Evolutionary conservation across 768 basidiomycete genomes (phyloP).

Genomic region (Porpolomopsis calyptriformis): DNA sequence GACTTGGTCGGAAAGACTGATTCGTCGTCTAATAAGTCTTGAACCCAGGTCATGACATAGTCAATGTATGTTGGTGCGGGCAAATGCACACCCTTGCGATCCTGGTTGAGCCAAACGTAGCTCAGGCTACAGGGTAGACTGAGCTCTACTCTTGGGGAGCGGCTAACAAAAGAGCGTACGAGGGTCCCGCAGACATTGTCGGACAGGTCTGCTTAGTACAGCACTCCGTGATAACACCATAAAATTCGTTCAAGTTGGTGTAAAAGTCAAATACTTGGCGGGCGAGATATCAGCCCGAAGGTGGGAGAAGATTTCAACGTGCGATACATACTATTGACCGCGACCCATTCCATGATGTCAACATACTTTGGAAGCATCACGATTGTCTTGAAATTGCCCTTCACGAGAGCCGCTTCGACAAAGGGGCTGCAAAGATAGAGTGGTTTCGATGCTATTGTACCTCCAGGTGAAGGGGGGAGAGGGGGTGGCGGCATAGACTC

Average conservation of each 20-base stretch:
- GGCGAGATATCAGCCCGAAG: background rate
- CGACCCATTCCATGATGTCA: constrained; percentile 98
- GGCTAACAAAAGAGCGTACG: constrained; percentile 40
- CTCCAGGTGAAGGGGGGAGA: constrained; percentile 29
- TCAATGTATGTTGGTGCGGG: constrained; percentile 97
- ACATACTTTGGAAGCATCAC: constrained; percentile 92
- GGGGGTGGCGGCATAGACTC: constrained; percentile 33
- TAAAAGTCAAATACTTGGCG: constrained; percentile 93
- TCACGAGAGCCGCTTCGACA: constrained; percentile 93
- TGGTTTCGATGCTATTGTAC: constrained; percentile 36
- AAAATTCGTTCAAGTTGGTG: constrained; percentile 93
- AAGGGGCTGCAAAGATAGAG: constrained; percentile 92
- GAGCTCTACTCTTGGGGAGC: constrained; percentile 3
- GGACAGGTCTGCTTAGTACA: constrained; percentile 86
- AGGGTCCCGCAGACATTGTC: constrained; percentile 84
- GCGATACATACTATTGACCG: constrained; percentile 50
- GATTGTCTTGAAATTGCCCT: constrained; percentile 97
- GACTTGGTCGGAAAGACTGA: constrained; percentile 89
- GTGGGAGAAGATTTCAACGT: background rate
- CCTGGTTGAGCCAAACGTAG: constrained; percentile 97
- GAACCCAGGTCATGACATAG: constrained; percentile 98
- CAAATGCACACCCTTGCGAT: constrained; percentile 81
- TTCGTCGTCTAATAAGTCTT: constrained; percentile 91
- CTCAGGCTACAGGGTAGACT: constrained; percentile 50
- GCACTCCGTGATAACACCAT: constrained; percentile 88